Base-by-base conservation (phyloP, 306 rosid genomes). In the Hippophae tibetana region DNA sequence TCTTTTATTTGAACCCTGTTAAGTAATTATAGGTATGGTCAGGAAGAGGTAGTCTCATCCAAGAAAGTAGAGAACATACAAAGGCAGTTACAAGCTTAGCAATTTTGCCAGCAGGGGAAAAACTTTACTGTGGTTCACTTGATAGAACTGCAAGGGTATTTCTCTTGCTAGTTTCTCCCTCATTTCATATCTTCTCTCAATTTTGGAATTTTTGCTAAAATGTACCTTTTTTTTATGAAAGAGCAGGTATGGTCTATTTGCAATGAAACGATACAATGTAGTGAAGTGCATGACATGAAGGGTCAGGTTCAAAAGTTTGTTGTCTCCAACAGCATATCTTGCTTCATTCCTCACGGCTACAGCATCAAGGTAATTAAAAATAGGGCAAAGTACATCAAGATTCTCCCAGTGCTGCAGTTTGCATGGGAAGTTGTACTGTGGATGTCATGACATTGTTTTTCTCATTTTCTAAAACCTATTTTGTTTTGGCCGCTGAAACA, bases 71-170 rank as follows among this genome's bases (percentile, higher is more conserved):
- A 70, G 96, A 85, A 59, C 97, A 90, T 63, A 61, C 67, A 10
- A 90, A 87, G 70, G 87, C 87, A 54, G 90, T 87, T 46, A 81
- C 94, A 31, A 79, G 82, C 77, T 73, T 90, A 76, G 82, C 65
- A 13, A 38, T 81, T 79, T 65, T 77, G 45, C 79, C 75, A 68
- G 74, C 84, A 6, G 78, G 66, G 60, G 95, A 82, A 61, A 79
- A 59, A 60, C 70, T 90, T 54, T 84, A 76, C 72, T 84, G 97
- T 55, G 94, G 97, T 58, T 90, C 97, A 62, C 86, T 90, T 18
- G 97, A 90, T 67, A 81, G 79, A 75, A 84, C 85, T 44, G 56
- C 71, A 52, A 90, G 82, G 89, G 96, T 81, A 74, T 65, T 54
- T 10, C 41, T 13, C 50, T 42, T 25, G 8, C 18, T 31, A 2